These are phyloP conservation scores for Penicillium expansum DNA, from an alignment of 2,329 filamentous ascomycete genomes.

Conservation along the genomic window DNA sequence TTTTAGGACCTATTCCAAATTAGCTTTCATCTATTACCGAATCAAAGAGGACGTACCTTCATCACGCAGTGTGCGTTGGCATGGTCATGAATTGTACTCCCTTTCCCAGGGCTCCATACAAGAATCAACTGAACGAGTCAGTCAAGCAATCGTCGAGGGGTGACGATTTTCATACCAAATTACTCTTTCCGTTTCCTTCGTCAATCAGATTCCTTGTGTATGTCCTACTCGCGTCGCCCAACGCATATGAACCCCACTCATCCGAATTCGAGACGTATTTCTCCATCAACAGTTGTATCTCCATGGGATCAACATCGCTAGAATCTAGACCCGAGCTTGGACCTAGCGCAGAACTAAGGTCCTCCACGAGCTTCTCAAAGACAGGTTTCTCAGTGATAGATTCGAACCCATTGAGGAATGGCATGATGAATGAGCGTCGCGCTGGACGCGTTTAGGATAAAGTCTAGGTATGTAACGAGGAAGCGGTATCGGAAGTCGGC, in stretches of 20 bases:
- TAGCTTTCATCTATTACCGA: not conserved
- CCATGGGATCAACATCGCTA: constrained; percentile 72
- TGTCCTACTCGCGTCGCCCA: constrained; percentile 64
- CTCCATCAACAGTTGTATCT: constrained; percentile 71
- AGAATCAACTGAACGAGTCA: constrained; percentile 66
- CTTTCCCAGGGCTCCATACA: constrained; percentile 83
- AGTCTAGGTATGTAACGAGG: constrained; percentile 1
- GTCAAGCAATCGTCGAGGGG: constrained; percentile 7
- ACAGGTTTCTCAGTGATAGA: constrained; percentile 15
- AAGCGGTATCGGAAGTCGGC: constrained; percentile 5
- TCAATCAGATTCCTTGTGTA: constrained; percentile 91
- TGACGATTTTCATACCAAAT: constrained; percentile 55
- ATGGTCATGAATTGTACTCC: constrained; percentile 83
- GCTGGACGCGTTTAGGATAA: not conserved
- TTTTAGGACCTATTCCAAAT: constrained; percentile 60
- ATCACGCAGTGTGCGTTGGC: constrained; percentile 89
- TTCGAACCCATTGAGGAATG: constrained; percentile 29
- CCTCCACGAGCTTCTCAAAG: constrained; percentile 69
- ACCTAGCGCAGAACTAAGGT: constrained; percentile 72
- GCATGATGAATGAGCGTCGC: constrained; percentile 26
- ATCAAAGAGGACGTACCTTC: constrained; percentile 51
- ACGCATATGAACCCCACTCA: constrained; percentile 74
- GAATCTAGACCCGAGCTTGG: constrained; percentile 79
- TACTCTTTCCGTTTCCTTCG: constrained; percentile 79
- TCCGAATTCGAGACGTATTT: constrained; percentile 65